Conservation (phyloP, 345 rosid species). For the Aegle marmelos region DNA sequence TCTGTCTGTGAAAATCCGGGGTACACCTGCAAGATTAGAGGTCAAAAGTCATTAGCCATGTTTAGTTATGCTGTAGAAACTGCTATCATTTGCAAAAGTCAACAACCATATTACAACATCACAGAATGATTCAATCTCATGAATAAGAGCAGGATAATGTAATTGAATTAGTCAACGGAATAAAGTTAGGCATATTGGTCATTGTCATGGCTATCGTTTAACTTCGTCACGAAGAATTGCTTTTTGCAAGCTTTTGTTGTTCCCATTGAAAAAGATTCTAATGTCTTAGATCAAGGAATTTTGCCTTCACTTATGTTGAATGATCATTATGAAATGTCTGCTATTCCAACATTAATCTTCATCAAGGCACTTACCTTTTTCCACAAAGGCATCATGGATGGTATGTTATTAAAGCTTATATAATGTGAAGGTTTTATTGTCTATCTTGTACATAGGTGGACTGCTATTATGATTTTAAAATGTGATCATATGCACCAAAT, state of each 20-base stretch:
- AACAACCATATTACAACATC: background rate
- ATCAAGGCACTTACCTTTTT: background rate
- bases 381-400: background rate
- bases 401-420: background rate
- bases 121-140: background rate
- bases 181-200: background rate
- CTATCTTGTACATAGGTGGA: background rate
- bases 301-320: background rate
- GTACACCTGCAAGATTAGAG: constrained; percentile 53
- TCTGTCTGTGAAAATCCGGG: constrained; percentile 67
- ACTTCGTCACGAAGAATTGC: background rate
- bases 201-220: background rate
- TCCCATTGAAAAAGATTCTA: background rate
- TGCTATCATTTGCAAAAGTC: background rate
- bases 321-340: background rate
- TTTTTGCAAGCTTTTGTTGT: background rate
- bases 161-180: background rate
- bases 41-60: background rate
- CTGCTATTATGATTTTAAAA: background rate
- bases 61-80: background rate
- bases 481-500: background rate
- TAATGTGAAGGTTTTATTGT: background rate
- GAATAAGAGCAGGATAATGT: background rate
- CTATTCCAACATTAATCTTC: background rate
- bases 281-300: background rate